Percentiles rank a stretch among this genome's conserved stretches.
These are phyloP conservation scores for Cladosporium sp. DNA, from an alignment of 2,329 filamentous ascomycete species.

Conservation along the genomic window DNA sequence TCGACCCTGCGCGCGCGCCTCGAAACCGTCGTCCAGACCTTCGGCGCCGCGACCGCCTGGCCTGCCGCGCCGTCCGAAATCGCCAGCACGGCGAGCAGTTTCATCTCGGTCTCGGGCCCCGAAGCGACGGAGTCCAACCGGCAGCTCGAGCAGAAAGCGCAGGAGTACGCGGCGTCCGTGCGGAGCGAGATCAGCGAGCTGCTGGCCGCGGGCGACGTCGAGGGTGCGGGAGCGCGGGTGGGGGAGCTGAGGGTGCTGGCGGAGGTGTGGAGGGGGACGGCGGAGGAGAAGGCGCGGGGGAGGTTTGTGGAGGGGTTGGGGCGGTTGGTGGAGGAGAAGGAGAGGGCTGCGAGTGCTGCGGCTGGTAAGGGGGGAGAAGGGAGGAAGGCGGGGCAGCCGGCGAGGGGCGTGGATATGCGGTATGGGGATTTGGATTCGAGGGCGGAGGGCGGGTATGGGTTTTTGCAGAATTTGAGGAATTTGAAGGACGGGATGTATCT, in stretches of 20 bases:
- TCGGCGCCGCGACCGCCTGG: slow-evolving; percentile 95
- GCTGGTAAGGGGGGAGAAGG: slow-evolving; percentile 20
- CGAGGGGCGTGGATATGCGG: slow-evolving; percentile 8
- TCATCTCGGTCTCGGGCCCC: slow-evolving; percentile 84
- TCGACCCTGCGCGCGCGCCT: slow-evolving; percentile 76
- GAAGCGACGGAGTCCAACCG: slow-evolving; percentile 51
- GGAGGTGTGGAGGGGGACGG: slow-evolving; percentile 88
- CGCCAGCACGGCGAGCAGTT: slow-evolving; percentile 65
- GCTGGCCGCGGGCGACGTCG: slow-evolving; percentile 53
- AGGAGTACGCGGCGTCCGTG: slow-evolving; percentile 66
- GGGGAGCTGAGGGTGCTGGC: slow-evolving; percentile 70
- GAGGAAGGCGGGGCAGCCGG: slow-evolving; percentile 11
- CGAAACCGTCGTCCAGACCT: slow-evolving; percentile 81
- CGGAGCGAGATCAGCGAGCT: slow-evolving; percentile 66
- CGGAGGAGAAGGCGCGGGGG: slow-evolving; percentile 78
- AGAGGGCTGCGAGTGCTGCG: slow-evolving; percentile 35
- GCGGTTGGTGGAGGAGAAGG: slow-evolving; percentile 73
- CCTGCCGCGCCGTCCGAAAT: slow-evolving; percentile 84
- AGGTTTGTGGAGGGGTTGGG: slow-evolving; percentile 77
- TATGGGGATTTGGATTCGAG: slow-evolving; percentile 6
- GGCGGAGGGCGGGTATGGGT: slow-evolving; percentile 40
- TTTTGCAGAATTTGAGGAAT: slow-evolving; percentile 48
- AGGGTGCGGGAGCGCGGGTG: slow-evolving; percentile 66
- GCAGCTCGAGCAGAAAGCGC: slow-evolving; percentile 78
- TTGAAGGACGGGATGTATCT: slow-evolving; percentile 50